Evolutionary conservation across 768 basidiomycete species (phyloP), one percentile per base, ranked within the genome.

Genomic region (Amanita exitialis): DNA sequence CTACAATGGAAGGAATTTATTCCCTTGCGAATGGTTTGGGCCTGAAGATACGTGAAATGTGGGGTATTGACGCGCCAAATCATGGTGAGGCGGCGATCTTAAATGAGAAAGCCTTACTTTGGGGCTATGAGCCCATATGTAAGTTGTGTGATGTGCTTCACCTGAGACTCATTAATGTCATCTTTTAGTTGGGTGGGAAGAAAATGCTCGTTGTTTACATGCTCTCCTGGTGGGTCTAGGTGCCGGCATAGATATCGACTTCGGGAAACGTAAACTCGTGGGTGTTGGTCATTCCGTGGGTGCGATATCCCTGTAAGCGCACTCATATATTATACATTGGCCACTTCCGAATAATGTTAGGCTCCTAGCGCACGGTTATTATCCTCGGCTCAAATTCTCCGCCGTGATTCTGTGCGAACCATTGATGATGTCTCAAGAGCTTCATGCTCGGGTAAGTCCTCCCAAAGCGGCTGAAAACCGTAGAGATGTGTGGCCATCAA

Each of bases 61-160:
- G 75, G 77, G 62, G 72, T 0, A 61, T 81, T 8, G 78, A 80
- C 45, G 71, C 69, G 15, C 73, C 77, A 1, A 79, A 79, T 54
- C 77, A 79, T 52, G 78, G 79, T 1, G 78, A 79, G 38, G 69
- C 76, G 0, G 76, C 72, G 5, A 52, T 66, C 1, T 50, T 79
- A 45, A 82, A 79, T 53, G 76, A 75, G 52, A 56, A 69, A 34
- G 54, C 59, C 2, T 57, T 80, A 51, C 57, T 58, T 39, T 64
- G 59, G 49, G 75, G 73, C 3, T 74, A 74, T 53, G 64, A 66
- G 7, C 60, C 64, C 5, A 51, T 67, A 5, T 79, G 76, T 78
- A 50, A 50, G 74, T 66, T 25, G 36, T 15, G 36, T 6, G 10
- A 37, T 10, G 15, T 3, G 36, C 18, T 38, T n/a, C n/a, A 16